A percentile compares a stretch with the other conserved stretches of the same genome.
Conservation (phyloP, 2,329 filamentous ascomycete genomes). For the Endothia cerciana region DNA sequence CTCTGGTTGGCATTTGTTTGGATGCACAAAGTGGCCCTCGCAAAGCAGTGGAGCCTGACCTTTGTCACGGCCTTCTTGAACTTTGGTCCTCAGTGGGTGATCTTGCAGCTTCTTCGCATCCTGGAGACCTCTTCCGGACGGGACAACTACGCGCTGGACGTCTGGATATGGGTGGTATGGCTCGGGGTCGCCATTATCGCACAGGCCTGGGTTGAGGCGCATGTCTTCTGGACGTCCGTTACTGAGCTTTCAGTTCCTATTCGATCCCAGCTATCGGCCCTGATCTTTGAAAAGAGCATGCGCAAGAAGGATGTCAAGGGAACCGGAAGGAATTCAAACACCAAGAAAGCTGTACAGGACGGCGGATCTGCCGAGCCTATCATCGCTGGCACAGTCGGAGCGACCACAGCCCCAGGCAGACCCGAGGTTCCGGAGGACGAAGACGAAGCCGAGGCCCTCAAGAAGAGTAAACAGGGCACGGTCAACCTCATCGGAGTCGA, state of each 20-base stretch:
- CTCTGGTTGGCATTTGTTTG: constrained; percentile 65
- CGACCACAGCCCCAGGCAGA: constrained; percentile 36
- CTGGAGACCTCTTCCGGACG: constrained; percentile 60
- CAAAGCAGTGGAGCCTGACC: constrained; percentile 63
- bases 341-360: constrained; percentile 40
- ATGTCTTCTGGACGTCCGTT: constrained; percentile 69
- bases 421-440: constrained; percentile 47
- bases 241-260: constrained; percentile 67
- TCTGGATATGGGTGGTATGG: constrained; percentile 70
- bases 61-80: constrained; percentile 59
- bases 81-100: constrained; percentile 71
- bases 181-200: constrained; percentile 64
- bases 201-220: constrained; percentile 64
- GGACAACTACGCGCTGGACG: constrained; percentile 51
- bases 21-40: constrained; percentile 59
- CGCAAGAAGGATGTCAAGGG: constrained; percentile 77
- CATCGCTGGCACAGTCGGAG: constrained; percentile 35
- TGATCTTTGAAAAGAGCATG: constrained; percentile 79
- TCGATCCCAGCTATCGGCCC: constrained; percentile 69
- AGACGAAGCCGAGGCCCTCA: constrained; percentile 50
- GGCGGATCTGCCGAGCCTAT: constrained; percentile 38
- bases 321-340: constrained; percentile 49
- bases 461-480: constrained; percentile 67
- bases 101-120: constrained; percentile 66
- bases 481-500: constrained; percentile 83